Evolutionary conservation across 352 stramenopile genomes (phyloP), one percentile per base, ranked within the genome.

Genomic region (Phytopythium cucurbitacearum): DNA sequence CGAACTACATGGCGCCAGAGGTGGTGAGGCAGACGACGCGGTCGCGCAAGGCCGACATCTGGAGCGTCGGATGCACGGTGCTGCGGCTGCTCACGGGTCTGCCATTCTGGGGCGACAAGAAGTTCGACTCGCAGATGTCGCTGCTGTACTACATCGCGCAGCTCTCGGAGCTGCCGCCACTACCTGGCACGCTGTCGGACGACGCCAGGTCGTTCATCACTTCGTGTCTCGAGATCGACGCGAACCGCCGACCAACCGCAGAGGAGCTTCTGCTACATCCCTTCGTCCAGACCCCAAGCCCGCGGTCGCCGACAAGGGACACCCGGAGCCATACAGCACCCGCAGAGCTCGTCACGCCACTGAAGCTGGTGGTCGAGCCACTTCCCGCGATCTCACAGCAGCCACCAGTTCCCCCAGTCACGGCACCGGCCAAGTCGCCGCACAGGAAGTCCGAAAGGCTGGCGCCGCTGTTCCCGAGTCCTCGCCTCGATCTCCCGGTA

Each of bases 1-100:
- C 83, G 13, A 89, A 91, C 62, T 94, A 91, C 60, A 96, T 96
- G 85, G 87, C 83, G 0, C 87, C 87, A 1, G 85, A 96, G 64
- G 76, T 94, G 11, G 81, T 96, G 54, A 97, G 95, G 59, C 78
- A 93, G 47, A 76, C 70, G n/a, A 53, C 62, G 7, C 79, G 91
- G 34, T 87, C 89, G 53, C 67, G 59, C 45, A 85, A 82, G 54
- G 80, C 80, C 21, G 86, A 96, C 54, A 87, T 93, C 48, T 96
- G 86, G 86, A 91, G 81, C 45, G 59, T 94, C 43, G 86, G 83
- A 6, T 90, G 82, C 57, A 87, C 70, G 7, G 73, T 95, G n/a
- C 41, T 95, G 28, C 72, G 86, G n/a, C 68, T 95, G 45, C 55
- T 87, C 40, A 91, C 75, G 34, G 81, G 78, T 3, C 44, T 52